These are phyloP conservation scores for Salix koriyanagi DNA, from an alignment of 345 rosid genomes.

Conservation along the genomic window DNA sequence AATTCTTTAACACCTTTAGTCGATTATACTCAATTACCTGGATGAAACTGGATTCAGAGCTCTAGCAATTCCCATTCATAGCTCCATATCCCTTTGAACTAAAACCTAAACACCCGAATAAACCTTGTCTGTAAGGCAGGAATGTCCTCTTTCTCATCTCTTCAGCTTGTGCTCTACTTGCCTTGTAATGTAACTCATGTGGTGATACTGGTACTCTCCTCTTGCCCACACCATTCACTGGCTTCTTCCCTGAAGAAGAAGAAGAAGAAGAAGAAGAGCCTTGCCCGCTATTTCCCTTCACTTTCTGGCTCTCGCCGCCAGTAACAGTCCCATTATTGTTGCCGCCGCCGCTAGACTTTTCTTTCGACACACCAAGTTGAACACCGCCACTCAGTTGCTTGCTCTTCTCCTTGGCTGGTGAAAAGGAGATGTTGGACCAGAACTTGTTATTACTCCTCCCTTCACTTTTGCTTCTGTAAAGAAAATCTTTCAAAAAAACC, in stretches of 20 bases:
- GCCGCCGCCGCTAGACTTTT: constrained; percentile 4
- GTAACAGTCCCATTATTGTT: not conserved
- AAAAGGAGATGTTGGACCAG: constrained; percentile 41
- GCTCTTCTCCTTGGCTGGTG: constrained; percentile 61
- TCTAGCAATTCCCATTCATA: constrained; percentile 77
- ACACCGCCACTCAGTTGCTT: not conserved
- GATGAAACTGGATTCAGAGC: constrained; percentile 91
- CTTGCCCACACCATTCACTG: constrained; percentile 53
- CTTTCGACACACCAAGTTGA: constrained; percentile 19
- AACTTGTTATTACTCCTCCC: constrained; percentile 76
- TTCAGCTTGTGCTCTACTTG: constrained; percentile 88
- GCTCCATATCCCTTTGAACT: constrained; percentile 95
- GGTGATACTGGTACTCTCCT: constrained; percentile 72
- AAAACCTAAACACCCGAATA: constrained; percentile 93
- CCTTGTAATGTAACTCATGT: constrained; percentile 87
- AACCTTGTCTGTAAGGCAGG: constrained; percentile 89
- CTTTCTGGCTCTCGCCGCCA: constrained; percentile 18
- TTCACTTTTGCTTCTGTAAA: constrained; percentile 83
- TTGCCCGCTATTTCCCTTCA: constrained; percentile 16
- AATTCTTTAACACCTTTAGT: not conserved
- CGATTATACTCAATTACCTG: constrained; percentile 34
- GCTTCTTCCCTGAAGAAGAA: constrained; percentile 31
- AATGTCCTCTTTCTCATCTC: constrained; percentile 95
- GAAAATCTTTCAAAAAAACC: constrained; percentile 84
- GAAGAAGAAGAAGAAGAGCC: not conserved